A percentile compares a stretch with the other conserved stretches of the same genome.
These are phyloP conservation scores for Penicillium sp. DNA, from an alignment of 2,329 filamentous ascomycete species.

Conservation along the genomic window DNA sequence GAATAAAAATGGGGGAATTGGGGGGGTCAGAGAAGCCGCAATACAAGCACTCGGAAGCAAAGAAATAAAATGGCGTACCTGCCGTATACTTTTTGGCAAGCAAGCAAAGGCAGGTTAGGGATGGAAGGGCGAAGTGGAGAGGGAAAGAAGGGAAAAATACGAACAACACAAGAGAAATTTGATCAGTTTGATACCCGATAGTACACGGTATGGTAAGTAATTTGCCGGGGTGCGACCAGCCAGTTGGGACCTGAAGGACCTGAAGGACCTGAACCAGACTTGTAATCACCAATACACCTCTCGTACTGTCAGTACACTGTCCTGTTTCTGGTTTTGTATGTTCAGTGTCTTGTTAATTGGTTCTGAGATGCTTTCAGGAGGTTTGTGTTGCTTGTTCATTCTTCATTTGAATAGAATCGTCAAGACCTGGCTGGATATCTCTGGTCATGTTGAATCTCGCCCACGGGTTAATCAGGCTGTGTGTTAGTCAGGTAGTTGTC, in stretches of 20 bases:
- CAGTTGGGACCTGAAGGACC: background rate
- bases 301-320: constrained; percentile 10
- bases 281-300: constrained; percentile 19
- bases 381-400: background rate
- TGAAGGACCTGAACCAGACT: background rate
- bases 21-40: constrained; percentile 13
- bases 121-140: constrained; percentile 29
- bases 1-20: constrained; percentile 6
- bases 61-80: constrained; percentile 23
- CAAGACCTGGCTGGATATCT: background rate
- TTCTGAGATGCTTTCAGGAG: background rate
- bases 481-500: constrained; percentile 20
- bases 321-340: background rate
- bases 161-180: background rate
- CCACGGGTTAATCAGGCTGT: constrained; percentile 6
- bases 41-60: constrained; percentile 21
- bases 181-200: background rate
- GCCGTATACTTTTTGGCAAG: constrained; percentile 12
- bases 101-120: constrained; percentile 12
- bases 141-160: constrained; percentile 29
- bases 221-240: background rate
- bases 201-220: background rate
- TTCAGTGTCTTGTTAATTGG: background rate
- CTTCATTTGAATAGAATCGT: background rate
- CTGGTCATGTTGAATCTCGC: background rate